Evolutionary conservation across 148 eudicot species (phyloP).

Genomic region (Drosera capensis): DNA sequence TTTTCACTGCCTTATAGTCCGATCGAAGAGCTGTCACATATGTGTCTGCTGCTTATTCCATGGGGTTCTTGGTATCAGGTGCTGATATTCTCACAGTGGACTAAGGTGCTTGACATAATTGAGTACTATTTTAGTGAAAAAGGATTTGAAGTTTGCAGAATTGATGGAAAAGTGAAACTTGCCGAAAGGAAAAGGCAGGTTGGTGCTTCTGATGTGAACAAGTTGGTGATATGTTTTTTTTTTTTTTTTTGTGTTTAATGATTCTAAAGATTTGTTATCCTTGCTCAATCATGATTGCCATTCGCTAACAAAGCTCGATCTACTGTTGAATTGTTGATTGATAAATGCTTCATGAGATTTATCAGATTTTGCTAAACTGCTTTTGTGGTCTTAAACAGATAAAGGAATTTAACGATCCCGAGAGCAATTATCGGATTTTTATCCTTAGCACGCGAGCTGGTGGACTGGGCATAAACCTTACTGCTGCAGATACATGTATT

Average conservation of each 20-base stretch:
- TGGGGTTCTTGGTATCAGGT: constrained; percentile 41
- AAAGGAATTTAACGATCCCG: constrained; percentile 62
- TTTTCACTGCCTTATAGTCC: too few relatives aligned
- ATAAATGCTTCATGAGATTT: not conserved
- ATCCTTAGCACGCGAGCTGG: constrained; percentile 99
- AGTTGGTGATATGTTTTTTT: too few relatives aligned
- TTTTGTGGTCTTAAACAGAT: constrained; percentile 31
- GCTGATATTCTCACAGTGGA: constrained; percentile 92
- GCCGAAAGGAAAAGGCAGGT: constrained; percentile 82
- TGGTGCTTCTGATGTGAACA: not conserved
- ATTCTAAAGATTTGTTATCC: too few relatives aligned
- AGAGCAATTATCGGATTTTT: constrained; percentile 56
- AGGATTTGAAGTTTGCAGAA: constrained; percentile 76
- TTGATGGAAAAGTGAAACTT: constrained; percentile 83
- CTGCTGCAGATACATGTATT: constrained; percentile 95
- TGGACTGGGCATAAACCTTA: constrained; percentile 94
- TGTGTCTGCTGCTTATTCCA: not conserved
- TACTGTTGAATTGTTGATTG: not conserved
- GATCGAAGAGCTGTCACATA: too few relatives aligned
- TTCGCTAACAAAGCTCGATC: too few relatives aligned
- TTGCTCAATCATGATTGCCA: too few relatives aligned
- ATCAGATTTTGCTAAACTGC: not conserved
- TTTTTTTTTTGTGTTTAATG: too few relatives aligned
- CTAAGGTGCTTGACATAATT: constrained; percentile 77
- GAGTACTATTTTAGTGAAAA: constrained; percentile 80